Conservation (phyloP, 306 rosid genomes). For the Trifolium subterraneum region DNA sequence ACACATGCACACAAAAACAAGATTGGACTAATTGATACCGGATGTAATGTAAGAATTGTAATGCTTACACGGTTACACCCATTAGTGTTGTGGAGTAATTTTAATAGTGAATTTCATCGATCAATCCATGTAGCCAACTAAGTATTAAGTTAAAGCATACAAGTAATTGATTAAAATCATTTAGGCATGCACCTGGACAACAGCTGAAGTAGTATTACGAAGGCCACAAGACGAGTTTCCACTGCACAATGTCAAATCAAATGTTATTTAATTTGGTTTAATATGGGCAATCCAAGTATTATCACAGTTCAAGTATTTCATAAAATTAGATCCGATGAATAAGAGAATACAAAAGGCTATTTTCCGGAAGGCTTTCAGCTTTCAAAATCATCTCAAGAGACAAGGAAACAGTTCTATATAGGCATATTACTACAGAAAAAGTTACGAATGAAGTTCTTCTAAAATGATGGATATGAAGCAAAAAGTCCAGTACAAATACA, state of each 20-base stretch:
- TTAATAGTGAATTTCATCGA: conserved; percentile 15
- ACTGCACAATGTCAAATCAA: conserved; percentile 50
- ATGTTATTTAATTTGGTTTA: background rate
- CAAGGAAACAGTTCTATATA: conserved; percentile 1
- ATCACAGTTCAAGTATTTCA: background rate
- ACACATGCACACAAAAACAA: background rate
- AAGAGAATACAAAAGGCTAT: background rate
- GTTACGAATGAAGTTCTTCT: background rate
- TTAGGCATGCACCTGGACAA: conserved; percentile 61
- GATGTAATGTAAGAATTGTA: background rate
- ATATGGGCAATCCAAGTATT: conserved; percentile 6
- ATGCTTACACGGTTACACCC: background rate
- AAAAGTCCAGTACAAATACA: background rate
- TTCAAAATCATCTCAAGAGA: conserved; percentile 23
- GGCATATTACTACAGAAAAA: conserved; percentile 11
- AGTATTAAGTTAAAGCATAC: conserved; percentile 1
- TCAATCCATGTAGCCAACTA: background rate
- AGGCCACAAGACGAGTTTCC: conserved; percentile 86
- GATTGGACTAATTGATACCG: background rate
- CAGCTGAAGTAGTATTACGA: conserved; percentile 76
- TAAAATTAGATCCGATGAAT: conserved; percentile 17
- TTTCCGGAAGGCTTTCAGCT: conserved; percentile 19
- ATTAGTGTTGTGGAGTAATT: background rate
- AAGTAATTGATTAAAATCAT: conserved; percentile 5
- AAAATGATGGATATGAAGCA: conserved; percentile 13